phyloP scores from a whole-genome alignment of 768 basidiomycete genomes.

The Suillus cothurnatus region DNA sequence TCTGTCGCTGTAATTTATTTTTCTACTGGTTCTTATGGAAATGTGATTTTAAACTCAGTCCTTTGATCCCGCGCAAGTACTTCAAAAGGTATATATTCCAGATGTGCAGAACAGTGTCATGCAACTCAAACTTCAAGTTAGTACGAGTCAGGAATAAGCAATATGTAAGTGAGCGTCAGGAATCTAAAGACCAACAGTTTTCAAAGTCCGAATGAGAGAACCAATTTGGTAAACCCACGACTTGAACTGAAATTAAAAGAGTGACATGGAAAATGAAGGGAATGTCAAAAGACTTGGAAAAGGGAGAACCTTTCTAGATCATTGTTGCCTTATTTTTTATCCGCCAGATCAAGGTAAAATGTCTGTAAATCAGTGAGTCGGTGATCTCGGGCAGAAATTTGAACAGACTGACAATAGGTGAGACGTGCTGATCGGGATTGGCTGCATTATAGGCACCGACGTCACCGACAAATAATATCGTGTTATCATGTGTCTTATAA shows the following conservation, averaged over 20 bases:
- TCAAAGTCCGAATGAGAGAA: not conserved
- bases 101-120: not conserved
- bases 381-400: not conserved
- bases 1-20: not conserved
- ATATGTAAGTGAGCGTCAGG: not conserved
- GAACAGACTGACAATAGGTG: constrained; percentile 35
- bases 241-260: not conserved
- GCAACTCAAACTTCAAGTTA: not conserved
- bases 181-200: not conserved
- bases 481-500: constrained; percentile 42
- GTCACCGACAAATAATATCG: constrained; percentile 47
- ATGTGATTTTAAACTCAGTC: not conserved
- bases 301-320: not conserved
- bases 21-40: not conserved
- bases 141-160: not conserved
- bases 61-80: no score
- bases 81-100: not conserved
- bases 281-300: constrained; percentile 5
- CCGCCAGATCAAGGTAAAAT: not conserved
- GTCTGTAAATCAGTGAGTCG: constrained; percentile 2
- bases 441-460: constrained; percentile 41
- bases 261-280: not conserved
- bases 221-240: not conserved
- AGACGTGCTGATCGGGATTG: constrained; percentile 11
- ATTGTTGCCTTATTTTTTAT: not conserved